A percentile compares a stretch with the other conserved stretches of the same genome.
These are phyloP conservation scores for Beauveria sp. DNA, from an alignment of 2,329 filamentous ascomycete genomes.

Conservation along the genomic window DNA sequence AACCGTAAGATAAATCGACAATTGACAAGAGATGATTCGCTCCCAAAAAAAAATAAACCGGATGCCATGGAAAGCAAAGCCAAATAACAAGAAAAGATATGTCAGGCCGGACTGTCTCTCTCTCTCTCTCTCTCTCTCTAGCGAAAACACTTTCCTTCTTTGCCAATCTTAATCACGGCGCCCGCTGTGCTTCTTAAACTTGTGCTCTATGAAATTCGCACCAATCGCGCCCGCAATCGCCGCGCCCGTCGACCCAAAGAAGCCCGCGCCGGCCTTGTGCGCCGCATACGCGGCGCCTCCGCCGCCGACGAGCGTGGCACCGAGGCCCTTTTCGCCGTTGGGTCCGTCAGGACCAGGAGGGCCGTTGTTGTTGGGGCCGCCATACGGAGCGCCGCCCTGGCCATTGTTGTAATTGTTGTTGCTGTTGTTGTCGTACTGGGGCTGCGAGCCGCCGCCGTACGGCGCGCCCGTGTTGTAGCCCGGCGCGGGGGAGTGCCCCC, in stretches of 20 bases:
- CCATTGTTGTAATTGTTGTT: slow-evolving; percentile 17
- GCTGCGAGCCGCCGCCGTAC: slow-evolving; percentile 23
- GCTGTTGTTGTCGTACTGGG: slow-evolving; percentile 15
- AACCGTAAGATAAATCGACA: background rate
- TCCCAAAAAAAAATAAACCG: too few species aligned
- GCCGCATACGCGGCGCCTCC: slow-evolving; percentile 47
- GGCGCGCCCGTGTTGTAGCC: slow-evolving; percentile 19
- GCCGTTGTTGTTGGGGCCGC: slow-evolving; percentile 17
- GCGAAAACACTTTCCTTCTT: background rate
- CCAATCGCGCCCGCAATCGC: slow-evolving; percentile 46
- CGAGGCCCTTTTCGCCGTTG: slow-evolving; percentile 46
- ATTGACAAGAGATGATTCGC: background rate
- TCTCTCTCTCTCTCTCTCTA: background rate
- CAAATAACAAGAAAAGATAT: background rate
- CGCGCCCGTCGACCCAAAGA: slow-evolving; percentile 43
- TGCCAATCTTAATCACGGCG: background rate
- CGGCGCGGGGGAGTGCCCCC: slow-evolving; percentile 15
- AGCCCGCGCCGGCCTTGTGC: slow-evolving; percentile 44
- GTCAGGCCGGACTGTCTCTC: background rate
- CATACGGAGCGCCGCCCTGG: slow-evolving; percentile 17
- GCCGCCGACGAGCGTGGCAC: slow-evolving; percentile 44
- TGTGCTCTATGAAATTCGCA: slow-evolving; percentile 43
- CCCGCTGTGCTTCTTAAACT: slow-evolving; percentile 25
- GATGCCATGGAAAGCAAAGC: too few species aligned
- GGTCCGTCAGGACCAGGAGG: slow-evolving; percentile 22